Conservation (phyloP, 2,329 filamentous ascomycete genomes). For the Diaporthe citriasiana region DNA sequence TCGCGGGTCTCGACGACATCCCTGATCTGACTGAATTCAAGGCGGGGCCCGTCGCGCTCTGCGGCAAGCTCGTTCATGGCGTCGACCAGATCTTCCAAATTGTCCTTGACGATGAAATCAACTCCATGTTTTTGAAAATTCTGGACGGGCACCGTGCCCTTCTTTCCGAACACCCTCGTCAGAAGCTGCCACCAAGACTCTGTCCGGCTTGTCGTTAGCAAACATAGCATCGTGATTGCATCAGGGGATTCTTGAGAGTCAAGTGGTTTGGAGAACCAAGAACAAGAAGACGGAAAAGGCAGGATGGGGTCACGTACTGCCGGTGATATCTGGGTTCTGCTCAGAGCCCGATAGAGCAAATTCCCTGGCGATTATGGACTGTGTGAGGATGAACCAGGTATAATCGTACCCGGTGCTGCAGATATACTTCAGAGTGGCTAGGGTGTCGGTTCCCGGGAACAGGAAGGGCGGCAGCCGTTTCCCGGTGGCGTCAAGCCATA, state of each 20-base stretch:
- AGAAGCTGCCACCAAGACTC: slow-evolving; percentile 67
- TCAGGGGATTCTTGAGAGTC: not conserved
- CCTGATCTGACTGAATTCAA: slow-evolving; percentile 61
- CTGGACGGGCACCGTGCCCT: slow-evolving; percentile 68
- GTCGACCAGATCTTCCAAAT: slow-evolving; percentile 66
- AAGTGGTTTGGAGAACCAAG: not conserved
- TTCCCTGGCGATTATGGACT: slow-evolving; percentile 71
- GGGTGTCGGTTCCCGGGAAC: slow-evolving; percentile 70
- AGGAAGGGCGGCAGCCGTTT: slow-evolving; percentile 69
- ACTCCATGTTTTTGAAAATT: slow-evolving; percentile 70
- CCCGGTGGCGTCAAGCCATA: slow-evolving; percentile 74
- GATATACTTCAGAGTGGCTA: slow-evolving; percentile 71
- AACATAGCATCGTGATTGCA: not conserved
- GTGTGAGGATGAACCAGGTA: slow-evolving; percentile 73
- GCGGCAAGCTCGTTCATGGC: slow-evolving; percentile 71
- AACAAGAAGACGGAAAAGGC: too few relatives aligned
- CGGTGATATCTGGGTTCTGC: slow-evolving; percentile 73
- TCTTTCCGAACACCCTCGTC: slow-evolving; percentile 64
- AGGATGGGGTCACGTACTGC: slow-evolving; percentile 48
- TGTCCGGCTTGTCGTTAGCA: not conserved
- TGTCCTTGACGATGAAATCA: slow-evolving; percentile 72
- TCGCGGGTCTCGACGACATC: slow-evolving; percentile 67
- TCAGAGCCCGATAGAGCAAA: slow-evolving; percentile 74
- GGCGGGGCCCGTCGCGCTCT: slow-evolving; percentile 60
- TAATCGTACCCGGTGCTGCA: slow-evolving; percentile 74